Conservation (phyloP, 1,284 basidiomycete species). For the Pascua guehoae region DNA sequence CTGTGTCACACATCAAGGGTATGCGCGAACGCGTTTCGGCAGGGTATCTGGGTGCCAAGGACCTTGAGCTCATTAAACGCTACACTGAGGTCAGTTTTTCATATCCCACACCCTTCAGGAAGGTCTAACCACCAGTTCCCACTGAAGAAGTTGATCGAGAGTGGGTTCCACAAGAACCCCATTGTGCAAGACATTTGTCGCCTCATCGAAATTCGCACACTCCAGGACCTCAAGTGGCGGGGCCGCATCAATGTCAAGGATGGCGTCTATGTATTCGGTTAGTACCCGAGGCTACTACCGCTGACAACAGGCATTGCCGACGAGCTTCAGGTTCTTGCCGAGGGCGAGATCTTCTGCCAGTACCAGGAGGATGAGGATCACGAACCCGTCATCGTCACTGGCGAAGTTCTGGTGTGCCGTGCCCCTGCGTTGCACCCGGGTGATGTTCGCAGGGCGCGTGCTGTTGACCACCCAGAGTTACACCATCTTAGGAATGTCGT, state of each 20-base stretch:
- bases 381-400: conserved; percentile 28
- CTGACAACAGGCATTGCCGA: conserved; percentile 39
- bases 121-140: conserved; percentile 33
- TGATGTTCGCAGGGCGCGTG: conserved; percentile 40
- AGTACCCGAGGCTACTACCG: conserved; percentile 1
- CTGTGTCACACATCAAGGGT: conserved; percentile 34
- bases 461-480: conserved; percentile 40
- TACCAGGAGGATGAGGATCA: conserved; percentile 35
- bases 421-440: conserved; percentile 46
- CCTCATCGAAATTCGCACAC: conserved; percentile 40
- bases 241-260: conserved; percentile 37
- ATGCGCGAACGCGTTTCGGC: conserved; percentile 27
- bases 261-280: conserved; percentile 46
- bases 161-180: conserved; percentile 41
- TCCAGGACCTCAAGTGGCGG: conserved; percentile 49
- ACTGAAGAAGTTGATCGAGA: conserved; percentile 31
- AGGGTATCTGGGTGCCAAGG: conserved; percentile 19
- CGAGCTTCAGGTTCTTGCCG: conserved; percentile 37
- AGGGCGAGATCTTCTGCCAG: conserved; percentile 48
- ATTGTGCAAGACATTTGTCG: conserved; percentile 40
- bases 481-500: conserved; percentile 48
- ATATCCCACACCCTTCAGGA: too few relatives aligned
- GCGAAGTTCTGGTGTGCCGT: conserved; percentile 42
- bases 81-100: conserved; percentile 17
- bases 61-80: conserved; percentile 20